Percentiles rank a stretch among this genome's conserved stretches.
Conservation (phyloP, 495 filamentous ascomycete genomes). For the Jackrogersella minutella region DNA sequence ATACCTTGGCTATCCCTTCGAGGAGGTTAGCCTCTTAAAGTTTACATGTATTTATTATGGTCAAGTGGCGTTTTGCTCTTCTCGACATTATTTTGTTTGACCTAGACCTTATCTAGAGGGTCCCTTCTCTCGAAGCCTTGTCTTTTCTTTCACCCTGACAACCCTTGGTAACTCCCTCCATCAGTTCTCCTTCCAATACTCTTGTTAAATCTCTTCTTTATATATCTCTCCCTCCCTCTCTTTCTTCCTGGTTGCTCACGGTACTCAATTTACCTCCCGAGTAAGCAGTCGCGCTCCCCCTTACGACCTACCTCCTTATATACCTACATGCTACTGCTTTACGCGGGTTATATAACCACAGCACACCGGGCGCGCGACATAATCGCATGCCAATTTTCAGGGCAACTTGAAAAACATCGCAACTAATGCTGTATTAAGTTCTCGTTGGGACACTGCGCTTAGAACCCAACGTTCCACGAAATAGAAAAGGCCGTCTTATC, state of each 20-base stretch:
- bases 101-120: slow-evolving; percentile 23
- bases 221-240: slow-evolving; percentile 6
- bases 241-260: slow-evolving; percentile 25
- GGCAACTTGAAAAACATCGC: neutral
- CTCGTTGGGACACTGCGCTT: neutral
- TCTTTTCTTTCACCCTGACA: slow-evolving; percentile 2
- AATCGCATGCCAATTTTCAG: slow-evolving; percentile 2
- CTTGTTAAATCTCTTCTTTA: too few species aligned
- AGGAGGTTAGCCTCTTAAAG: slow-evolving; percentile 11
- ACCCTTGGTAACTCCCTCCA: neutral
- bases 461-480: neutral
- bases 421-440: neutral
- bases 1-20: slow-evolving; percentile 7
- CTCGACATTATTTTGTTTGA: neutral
- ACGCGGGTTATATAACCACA: neutral
- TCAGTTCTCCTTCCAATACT: neutral
- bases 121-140: slow-evolving; percentile 9
- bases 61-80: slow-evolving; percentile 21
- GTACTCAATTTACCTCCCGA: slow-evolving; percentile 17
- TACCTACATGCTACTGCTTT: slow-evolving; percentile 7
- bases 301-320: neutral
- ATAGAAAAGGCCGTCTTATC: neutral
- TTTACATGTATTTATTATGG: slow-evolving; percentile 10
- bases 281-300: slow-evolving; percentile 24
- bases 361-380: neutral